Conservation (phyloP, 1,139 yeast genomes). For the Sugiyamaella japonica region DNA sequence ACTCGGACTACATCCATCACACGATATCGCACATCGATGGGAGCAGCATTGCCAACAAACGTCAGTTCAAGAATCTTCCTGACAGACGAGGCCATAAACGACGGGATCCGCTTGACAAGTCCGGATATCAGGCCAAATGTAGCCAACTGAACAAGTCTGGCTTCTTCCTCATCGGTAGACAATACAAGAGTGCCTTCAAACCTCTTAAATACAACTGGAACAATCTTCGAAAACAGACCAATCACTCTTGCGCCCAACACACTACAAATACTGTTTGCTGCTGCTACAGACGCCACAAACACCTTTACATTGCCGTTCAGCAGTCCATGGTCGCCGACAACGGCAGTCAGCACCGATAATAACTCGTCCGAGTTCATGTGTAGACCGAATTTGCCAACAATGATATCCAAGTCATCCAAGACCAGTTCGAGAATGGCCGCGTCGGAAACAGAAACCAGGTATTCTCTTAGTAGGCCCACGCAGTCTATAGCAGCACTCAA, state of each 20-base stretch:
- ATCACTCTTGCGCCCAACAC: slow-evolving; percentile 82
- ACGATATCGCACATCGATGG: slow-evolving; percentile 59
- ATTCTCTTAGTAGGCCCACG: slow-evolving; percentile 31
- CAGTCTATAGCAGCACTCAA: slow-evolving; percentile 39
- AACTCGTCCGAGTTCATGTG: slow-evolving; percentile 51
- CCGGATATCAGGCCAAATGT: slow-evolving; percentile 71
- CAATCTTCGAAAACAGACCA: slow-evolving; percentile 79
- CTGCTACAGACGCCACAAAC: slow-evolving; percentile 72
- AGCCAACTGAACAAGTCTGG: slow-evolving; percentile 47
- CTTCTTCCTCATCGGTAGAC: slow-evolving; percentile 31
- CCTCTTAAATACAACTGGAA: slow-evolving; percentile 69
- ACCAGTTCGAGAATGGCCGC: slow-evolving; percentile 62
- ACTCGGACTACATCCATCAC: slow-evolving; percentile 65
- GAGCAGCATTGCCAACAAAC: slow-evolving; percentile 52
- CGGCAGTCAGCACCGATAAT: slow-evolving; percentile 50
- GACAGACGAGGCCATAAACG: slow-evolving; percentile 73
- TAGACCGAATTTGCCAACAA: slow-evolving; percentile 64
- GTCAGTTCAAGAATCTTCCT: slow-evolving; percentile 59
- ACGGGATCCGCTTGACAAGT: slow-evolving; percentile 79
- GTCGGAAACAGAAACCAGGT: slow-evolving; percentile 43
- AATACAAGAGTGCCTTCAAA: slow-evolving; percentile 46
- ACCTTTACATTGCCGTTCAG: slow-evolving; percentile 55
- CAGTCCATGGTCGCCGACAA: slow-evolving; percentile 57
- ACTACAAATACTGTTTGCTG: slow-evolving; percentile 67
- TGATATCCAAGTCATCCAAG: slow-evolving; percentile 64